Evolutionary conservation across 257 asterid genomes (phyloP).

Genomic region (Henckelia pumila): DNA sequence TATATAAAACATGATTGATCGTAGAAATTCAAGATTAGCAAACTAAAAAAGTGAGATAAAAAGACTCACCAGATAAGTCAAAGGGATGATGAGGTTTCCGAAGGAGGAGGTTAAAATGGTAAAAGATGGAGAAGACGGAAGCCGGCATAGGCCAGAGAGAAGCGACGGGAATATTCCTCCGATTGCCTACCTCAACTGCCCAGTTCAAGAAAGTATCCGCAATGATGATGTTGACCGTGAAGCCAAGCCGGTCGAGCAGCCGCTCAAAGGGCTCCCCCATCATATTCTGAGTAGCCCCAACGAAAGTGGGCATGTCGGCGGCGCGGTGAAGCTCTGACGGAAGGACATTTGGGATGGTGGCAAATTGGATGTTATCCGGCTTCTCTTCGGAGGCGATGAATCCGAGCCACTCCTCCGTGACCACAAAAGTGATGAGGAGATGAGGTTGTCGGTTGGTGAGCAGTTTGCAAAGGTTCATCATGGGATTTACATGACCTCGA

Average conservation of each 20-base stretch:
- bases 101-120: conserved; percentile 48
- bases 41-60: no score
- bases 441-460: conserved; percentile 17
- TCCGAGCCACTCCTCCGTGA: no score
- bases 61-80: conserved; percentile 46
- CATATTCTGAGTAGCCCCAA: conserved; percentile 49
- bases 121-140: conserved; percentile 42
- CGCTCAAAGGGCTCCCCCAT: conserved; percentile 63
- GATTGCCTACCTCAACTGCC: conserved; percentile 52
- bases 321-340: conserved; percentile 58
- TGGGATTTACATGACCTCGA: conserved; percentile 78
- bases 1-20: no score
- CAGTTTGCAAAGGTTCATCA: conserved; percentile 63
- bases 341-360: conserved; percentile 65
- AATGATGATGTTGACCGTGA: conserved; percentile 35
- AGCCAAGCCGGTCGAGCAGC: conserved; percentile 42
- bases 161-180: conserved; percentile 73
- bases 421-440: no score
- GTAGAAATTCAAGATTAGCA: no score
- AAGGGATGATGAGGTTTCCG: conserved; percentile 43
- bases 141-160: conserved; percentile 79
- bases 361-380: conserved; percentile 45
- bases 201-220: conserved; percentile 52
- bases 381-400: conserved; percentile 37
- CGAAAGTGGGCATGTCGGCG: conserved; percentile 49